phyloP scores from a whole-genome alignment of 2,329 filamentous ascomycete species.

The Scytalidium sp. region DNA sequence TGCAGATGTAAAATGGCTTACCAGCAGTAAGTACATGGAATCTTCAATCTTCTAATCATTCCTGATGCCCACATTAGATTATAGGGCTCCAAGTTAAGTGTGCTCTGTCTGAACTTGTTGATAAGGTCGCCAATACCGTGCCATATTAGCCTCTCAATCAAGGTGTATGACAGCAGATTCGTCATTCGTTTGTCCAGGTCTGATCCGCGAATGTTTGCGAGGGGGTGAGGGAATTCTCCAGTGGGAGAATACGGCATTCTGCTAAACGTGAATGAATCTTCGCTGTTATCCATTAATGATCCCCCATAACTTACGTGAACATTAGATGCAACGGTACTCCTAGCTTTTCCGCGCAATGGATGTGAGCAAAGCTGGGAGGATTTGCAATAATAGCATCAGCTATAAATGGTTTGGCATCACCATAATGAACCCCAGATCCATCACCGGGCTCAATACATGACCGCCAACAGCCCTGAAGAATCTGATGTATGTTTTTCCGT shows the following conservation, averaged over 20 bases:
- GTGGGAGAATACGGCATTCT: conserved; percentile 22
- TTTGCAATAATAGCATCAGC: conserved; percentile 25
- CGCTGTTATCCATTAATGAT: too few species aligned
- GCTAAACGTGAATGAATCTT: too few species aligned
- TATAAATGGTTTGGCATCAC: too few species aligned
- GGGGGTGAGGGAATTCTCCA: conserved; percentile 29
- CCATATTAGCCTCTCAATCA: conserved; percentile 49
- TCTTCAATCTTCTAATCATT: too few species aligned
- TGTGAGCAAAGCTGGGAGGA: conserved; percentile 24
- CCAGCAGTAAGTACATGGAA: too few species aligned
- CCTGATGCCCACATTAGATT: too few species aligned
- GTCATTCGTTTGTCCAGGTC: conserved; percentile 30
- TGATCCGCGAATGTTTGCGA: conserved; percentile 40
- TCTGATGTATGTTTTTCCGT: conserved; percentile 70
- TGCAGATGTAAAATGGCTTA: conserved; percentile 3
- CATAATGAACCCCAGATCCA: conserved; percentile 1
- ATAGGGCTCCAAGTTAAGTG: too few species aligned
- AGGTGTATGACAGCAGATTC: conserved; percentile 43
- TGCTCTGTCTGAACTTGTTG: too few species aligned
- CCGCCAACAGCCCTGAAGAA: conserved; percentile 77
- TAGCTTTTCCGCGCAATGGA: conserved; percentile 19
- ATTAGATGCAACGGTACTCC: conserved; percentile 13
- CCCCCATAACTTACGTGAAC: too few species aligned
- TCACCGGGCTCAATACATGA: conserved; percentile 64
- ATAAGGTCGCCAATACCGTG: conserved; percentile 29